Percentiles rank a stretch among this genome's conserved stretches.
Conservation (phyloP, 176 grass and related monocot genomes). For the Aegilops longissima region DNA sequence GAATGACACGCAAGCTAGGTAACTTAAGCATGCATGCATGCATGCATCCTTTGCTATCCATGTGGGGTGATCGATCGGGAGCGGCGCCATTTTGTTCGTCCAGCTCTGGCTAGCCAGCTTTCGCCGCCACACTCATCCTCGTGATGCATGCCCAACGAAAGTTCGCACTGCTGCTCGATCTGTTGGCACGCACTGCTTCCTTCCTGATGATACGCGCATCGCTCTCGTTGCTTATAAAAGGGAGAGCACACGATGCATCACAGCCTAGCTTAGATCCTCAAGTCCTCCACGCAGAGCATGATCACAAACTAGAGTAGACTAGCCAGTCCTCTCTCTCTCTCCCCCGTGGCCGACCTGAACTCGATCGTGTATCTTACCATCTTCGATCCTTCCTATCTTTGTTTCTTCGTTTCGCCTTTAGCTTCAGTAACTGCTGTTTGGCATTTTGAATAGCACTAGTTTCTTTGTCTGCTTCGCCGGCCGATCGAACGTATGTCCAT, state of each 20-base stretch:
- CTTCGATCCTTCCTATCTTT: background rate
- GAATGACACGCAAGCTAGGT: background rate
- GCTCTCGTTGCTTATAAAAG: constrained; percentile 23
- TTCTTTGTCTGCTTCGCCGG: background rate
- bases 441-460: background rate
- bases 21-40: background rate
- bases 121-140: constrained; percentile 5
- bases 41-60: background rate
- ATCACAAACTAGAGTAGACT: background rate
- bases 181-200: too few species aligned
- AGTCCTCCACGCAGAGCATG: background rate
- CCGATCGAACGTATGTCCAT: background rate
- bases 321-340: background rate
- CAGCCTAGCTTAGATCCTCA: constrained; percentile 20
- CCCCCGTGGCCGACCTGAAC: background rate
- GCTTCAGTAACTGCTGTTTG: background rate
- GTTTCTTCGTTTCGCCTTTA: background rate
- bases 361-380: constrained; percentile 2
- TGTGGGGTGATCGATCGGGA: background rate
- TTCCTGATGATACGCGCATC: too few species aligned
- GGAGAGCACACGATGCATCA: background rate
- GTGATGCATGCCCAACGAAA: background rate
- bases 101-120: constrained; percentile 10
- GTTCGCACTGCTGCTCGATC: too few species aligned
- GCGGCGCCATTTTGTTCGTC: background rate